Conservation (phyloP, 2,329 filamentous ascomycete genomes). For the Fusarium haematococcum region DNA sequence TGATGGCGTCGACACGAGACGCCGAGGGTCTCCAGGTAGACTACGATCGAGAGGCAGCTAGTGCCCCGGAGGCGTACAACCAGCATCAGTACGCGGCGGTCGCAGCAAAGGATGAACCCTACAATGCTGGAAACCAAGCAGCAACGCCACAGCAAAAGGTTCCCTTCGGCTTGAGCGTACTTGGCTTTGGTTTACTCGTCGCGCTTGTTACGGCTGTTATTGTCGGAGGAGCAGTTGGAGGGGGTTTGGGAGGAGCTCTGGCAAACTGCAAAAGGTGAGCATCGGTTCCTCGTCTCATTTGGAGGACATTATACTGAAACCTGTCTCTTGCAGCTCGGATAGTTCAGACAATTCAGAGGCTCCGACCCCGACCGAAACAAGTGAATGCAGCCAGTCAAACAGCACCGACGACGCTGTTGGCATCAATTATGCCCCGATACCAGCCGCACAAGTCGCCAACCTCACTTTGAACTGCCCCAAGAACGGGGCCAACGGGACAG, state of each 20-base stretch:
- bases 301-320: neutral
- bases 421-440: neutral
- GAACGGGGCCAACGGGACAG: neutral
- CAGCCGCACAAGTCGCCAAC: neutral
- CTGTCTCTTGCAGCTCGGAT: neutral
- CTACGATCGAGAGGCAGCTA: neutral
- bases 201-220: neutral
- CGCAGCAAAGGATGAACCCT: neutral
- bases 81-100: neutral
- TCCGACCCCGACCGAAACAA: neutral
- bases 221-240: neutral
- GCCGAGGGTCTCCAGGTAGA: neutral
- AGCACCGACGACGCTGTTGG: neutral
- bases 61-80: neutral
- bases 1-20: neutral
- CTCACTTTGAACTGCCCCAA: neutral
- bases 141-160: neutral
- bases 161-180: neutral
- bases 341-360: neutral
- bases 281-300: neutral
- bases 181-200: neutral
- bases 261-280: neutral
- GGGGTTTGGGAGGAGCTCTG: neutral
- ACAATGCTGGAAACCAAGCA: neutral
- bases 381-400: neutral